phyloP scores from a whole-genome alignment of 495 filamentous ascomycete genomes.

The Hypoxylon intermedium region DNA sequence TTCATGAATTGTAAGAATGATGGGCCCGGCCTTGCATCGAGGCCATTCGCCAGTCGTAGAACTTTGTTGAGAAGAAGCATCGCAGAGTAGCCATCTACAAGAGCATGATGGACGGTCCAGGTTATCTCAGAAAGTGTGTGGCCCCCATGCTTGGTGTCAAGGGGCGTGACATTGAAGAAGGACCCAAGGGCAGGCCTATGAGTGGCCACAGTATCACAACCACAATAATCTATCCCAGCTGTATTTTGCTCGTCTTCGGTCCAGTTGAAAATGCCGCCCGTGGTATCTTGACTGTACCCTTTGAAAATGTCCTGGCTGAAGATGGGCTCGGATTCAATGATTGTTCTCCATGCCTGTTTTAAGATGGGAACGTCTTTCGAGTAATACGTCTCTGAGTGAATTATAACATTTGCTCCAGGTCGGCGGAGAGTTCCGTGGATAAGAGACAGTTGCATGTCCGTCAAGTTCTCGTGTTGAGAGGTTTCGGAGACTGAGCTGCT shows the following conservation, averaged over 20 bases:
- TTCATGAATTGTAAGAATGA: slow-evolving; percentile 5
- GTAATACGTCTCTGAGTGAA: slow-evolving; percentile 12
- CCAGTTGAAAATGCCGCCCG: neutral
- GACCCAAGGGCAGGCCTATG: neutral
- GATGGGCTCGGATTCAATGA: slow-evolving; percentile 26
- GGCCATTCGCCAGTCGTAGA: neutral
- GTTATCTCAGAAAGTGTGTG: slow-evolving; percentile 32
- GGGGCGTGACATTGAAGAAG: slow-evolving; percentile 11
- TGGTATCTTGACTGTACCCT: neutral
- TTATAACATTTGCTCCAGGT: slow-evolving; percentile 7
- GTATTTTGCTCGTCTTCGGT: too few species aligned
- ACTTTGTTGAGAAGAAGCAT: slow-evolving; percentile 27
- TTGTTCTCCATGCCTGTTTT: slow-evolving; percentile 29
- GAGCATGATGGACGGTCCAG: slow-evolving; percentile 36
- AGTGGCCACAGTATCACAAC: neutral
- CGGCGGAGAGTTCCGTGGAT: neutral
- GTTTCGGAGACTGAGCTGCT: too few species aligned
- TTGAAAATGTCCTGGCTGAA: slow-evolving; percentile 18
- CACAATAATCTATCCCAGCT: too few species aligned
- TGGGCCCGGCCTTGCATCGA: neutral
- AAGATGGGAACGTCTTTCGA: slow-evolving; percentile 8
- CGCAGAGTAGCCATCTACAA: slow-evolving; percentile 34
- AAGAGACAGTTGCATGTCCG: neutral
- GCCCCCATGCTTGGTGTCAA: neutral
- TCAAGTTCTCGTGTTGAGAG: too few species aligned